Evolutionary conservation across 2,329 filamentous ascomycete species (phyloP).

Genomic region (Colletotrichum phormii): DNA sequence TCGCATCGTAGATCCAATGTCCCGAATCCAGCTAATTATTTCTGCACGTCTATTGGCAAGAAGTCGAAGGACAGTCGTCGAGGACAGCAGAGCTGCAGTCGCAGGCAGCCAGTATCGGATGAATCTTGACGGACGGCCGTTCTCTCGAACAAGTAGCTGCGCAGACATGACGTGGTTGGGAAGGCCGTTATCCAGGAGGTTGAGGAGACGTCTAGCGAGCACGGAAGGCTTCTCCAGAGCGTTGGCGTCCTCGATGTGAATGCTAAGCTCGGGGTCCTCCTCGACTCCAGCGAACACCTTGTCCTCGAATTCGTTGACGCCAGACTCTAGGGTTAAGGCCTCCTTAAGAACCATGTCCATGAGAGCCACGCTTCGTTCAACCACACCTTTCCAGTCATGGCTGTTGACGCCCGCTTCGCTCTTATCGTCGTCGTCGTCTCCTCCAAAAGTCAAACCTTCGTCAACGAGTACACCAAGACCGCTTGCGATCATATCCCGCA

Average conservation of each 20-base stretch:
- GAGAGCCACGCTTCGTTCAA: constrained; percentile 83
- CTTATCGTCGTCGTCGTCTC: constrained; percentile 63
- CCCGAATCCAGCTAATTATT: constrained; percentile 82
- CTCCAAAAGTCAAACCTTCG: constrained; percentile 79
- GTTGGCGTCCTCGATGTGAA: constrained; percentile 60
- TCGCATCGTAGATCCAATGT: constrained; percentile 80
- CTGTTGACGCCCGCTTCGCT: constrained; percentile 63
- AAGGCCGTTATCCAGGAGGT: constrained; percentile 76
- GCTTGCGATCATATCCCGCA: constrained; percentile 85
- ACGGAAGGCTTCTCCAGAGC: constrained; percentile 64
- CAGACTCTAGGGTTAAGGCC: constrained; percentile 72
- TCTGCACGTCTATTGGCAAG: constrained; percentile 80
- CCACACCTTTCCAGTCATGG: constrained; percentile 74
- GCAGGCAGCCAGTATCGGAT: constrained; percentile 92
- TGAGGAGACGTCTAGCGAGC: constrained; percentile 74
- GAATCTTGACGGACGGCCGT: constrained; percentile 80
- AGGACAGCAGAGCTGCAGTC: constrained; percentile 78
- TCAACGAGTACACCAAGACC: constrained; percentile 89
- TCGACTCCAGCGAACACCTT: constrained; percentile 73
- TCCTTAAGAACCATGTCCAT: constrained; percentile 88
- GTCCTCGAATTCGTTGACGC: constrained; percentile 73
- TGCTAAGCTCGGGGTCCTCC: constrained; percentile 68
- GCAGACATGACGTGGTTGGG: constrained; percentile 74
- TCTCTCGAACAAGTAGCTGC: constrained; percentile 65
- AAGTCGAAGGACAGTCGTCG: constrained; percentile 86